Conservation (phyloP, 2,329 filamentous ascomycete genomes). For the Penicillium fuscoglaucum region DNA sequence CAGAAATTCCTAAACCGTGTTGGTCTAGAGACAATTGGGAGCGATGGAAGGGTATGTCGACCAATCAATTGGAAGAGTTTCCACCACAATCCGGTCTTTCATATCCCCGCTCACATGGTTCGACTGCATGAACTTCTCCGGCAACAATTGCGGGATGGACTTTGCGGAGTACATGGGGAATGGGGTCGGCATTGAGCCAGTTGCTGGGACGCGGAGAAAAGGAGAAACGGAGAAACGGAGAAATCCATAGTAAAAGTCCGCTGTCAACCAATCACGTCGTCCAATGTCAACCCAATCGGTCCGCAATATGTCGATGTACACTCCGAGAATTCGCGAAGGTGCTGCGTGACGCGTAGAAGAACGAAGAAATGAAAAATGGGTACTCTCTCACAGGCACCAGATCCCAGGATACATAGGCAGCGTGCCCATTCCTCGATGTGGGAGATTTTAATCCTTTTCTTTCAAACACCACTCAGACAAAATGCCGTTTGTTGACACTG, state of each 20-base stretch:
- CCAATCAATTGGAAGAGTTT: neutral
- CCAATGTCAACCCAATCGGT: neutral
- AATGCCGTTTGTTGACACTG: neutral
- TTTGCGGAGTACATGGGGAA: neutral
- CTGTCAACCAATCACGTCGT: neutral
- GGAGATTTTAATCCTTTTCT: neutral
- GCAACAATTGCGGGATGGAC: neutral
- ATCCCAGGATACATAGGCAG: neutral
- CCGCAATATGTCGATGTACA: neutral
- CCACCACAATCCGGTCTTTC: neutral
- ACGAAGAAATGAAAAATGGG: neutral
- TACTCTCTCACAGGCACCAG: neutral
- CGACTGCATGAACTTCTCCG: neutral
- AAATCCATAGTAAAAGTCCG: neutral
- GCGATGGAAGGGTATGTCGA: neutral
- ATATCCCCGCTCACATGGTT: neutral
- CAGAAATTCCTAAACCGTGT: neutral
- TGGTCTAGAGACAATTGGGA: neutral
- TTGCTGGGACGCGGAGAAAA: neutral
- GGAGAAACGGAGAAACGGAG: neutral
- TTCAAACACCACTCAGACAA: neutral
- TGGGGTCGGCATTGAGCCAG: neutral
- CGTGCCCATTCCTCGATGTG: neutral
- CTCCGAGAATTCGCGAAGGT: neutral
- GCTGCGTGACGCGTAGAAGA: too few relatives aligned